phyloP scores from a whole-genome alignment of 164 flowering plant species.

The Chloranthus sessilifolius region DNA sequence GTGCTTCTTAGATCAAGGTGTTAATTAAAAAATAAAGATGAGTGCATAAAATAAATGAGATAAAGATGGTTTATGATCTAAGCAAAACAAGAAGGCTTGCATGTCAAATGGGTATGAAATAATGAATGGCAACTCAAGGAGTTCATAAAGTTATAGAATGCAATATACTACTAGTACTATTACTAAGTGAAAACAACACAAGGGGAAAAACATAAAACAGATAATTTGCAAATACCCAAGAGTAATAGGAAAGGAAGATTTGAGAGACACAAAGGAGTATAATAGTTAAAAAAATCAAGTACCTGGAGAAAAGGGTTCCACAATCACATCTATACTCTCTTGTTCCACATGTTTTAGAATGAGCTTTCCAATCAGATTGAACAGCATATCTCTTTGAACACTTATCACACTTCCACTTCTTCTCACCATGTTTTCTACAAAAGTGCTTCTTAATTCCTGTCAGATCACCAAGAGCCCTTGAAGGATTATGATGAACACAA shows the following conservation, averaged over 20 bases:
- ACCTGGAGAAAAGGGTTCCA: slow-evolving; percentile 94
- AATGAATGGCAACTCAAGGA: too few relatives aligned
- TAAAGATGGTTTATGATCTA: too few relatives aligned
- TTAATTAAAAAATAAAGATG: too few relatives aligned
- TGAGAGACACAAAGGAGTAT: not conserved
- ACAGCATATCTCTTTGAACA: slow-evolving; percentile 91
- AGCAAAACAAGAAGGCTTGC: too few relatives aligned
- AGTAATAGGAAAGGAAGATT: not conserved
- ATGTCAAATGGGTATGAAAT: too few relatives aligned
- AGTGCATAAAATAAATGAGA: too few relatives aligned
- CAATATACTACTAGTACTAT: too few relatives aligned
- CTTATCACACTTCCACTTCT: slow-evolving; percentile 84
- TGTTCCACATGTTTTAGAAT: slow-evolving; percentile 83
- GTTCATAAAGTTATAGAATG: too few relatives aligned
- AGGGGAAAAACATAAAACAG: too few relatives aligned
- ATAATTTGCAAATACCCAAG: too few relatives aligned
- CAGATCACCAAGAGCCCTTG: slow-evolving; percentile 95
- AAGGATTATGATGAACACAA: slow-evolving; percentile 79
- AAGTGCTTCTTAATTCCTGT: slow-evolving; percentile 96
- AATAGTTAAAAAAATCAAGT: slow-evolving; percentile 2
- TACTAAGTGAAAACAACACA: too few relatives aligned
- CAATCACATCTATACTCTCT: slow-evolving; percentile 91
- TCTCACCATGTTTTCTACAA: slow-evolving; percentile 87
- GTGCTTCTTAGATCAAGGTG: too few relatives aligned
- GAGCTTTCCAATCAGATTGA: slow-evolving; percentile 96